These are phyloP conservation scores for Ascochyta fabae DNA, from an alignment of 2,329 filamentous ascomycete genomes.

Conservation along the genomic window DNA sequence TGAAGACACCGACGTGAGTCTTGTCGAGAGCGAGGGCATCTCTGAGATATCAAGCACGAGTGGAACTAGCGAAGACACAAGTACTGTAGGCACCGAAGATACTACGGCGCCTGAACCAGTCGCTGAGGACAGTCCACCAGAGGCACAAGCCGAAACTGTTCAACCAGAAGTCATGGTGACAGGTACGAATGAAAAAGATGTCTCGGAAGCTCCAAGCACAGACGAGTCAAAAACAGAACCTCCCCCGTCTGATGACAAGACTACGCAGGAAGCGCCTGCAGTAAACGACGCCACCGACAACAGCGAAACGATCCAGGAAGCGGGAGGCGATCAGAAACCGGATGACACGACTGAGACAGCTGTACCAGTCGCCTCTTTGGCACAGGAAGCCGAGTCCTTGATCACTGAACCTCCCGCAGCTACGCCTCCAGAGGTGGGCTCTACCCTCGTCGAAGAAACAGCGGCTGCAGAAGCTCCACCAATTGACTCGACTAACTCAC, in stretches of 20 bases:
- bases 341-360: background rate
- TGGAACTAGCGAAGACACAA: background rate
- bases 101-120: background rate
- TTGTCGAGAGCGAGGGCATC: constrained; percentile 2
- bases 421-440: background rate
- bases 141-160: background rate
- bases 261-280: background rate
- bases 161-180: background rate
- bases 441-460: background rate
- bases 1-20: constrained; percentile 3
- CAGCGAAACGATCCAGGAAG: background rate
- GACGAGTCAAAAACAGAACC: background rate
- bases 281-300: background rate
- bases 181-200: background rate
- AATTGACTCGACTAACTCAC: background rate
- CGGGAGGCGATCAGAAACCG: background rate
- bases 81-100: background rate
- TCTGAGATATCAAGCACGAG: background rate
- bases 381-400: background rate
- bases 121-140: background rate
- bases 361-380: background rate
- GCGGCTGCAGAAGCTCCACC: background rate
- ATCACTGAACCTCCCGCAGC: background rate
- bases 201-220: background rate
- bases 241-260: background rate